Evolutionary conservation across 2,329 filamentous ascomycete species (phyloP).

Genomic region (Camillea tinctor): DNA sequence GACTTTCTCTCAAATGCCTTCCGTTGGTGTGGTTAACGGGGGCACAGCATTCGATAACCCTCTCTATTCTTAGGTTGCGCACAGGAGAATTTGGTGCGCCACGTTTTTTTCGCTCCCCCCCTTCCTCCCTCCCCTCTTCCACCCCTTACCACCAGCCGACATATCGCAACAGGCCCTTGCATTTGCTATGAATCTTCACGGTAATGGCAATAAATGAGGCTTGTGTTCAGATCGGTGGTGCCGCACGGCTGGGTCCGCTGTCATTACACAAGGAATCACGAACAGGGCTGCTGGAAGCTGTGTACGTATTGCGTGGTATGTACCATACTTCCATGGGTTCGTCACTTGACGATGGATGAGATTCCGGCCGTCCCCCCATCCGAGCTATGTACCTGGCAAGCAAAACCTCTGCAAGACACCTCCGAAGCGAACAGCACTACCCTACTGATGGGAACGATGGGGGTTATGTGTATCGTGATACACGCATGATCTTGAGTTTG

Average conservation of each 20-base stretch:
- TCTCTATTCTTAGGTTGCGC: conserved; percentile 16
- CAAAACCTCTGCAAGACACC: neutral
- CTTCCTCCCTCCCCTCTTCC: neutral
- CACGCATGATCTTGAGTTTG: neutral
- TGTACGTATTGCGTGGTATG: neutral
- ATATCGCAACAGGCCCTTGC: neutral
- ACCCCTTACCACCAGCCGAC: neutral
- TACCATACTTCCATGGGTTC: neutral
- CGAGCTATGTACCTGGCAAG: neutral
- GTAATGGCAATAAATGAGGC: neutral
- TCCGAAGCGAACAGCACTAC: neutral
- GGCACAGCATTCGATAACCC: conserved; percentile 12
- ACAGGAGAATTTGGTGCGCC: conserved; percentile 4
- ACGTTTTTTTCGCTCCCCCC: conserved; percentile 3
- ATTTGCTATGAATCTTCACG: neutral
- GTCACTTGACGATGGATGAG: neutral
- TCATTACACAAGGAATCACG: neutral
- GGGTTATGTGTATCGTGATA: neutral
- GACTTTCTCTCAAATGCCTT: neutral
- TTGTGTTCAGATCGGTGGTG: conserved; percentile 6
- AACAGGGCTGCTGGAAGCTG: neutral
- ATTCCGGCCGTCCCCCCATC: neutral
- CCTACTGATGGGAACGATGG: neutral
- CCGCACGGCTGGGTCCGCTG: conserved; percentile 2
- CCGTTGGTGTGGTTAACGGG: conserved; percentile 7